A percentile compares a stretch with the other conserved stretches of the same genome.
Evolutionary conservation across 2,329 filamentous ascomycete genomes (phyloP).

Genomic region (Claviceps sorghi): DNA sequence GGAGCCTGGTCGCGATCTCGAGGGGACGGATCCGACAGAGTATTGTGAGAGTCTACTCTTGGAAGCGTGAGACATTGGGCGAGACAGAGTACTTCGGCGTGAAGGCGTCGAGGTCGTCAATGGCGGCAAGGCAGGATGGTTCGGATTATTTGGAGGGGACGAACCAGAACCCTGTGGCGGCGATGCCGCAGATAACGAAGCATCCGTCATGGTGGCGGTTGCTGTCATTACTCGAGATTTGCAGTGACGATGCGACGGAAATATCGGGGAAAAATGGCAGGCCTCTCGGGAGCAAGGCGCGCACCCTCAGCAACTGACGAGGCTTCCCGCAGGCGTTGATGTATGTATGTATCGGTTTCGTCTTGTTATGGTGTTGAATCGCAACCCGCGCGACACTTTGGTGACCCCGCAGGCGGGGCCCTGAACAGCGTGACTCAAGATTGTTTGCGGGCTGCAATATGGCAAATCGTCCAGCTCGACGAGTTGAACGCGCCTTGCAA

Average conservation of each 20-base stretch:
- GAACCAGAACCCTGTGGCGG: conserved; percentile 34
- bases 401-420: conserved; percentile 6
- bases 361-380: neutral
- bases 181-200: conserved; percentile 39
- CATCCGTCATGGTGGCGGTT: conserved; percentile 41
- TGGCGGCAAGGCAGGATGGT: conserved; percentile 39
- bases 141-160: conserved; percentile 32
- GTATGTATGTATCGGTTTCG: neutral
- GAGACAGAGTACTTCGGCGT: conserved; percentile 44
- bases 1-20: conserved; percentile 66
- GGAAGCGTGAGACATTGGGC: conserved; percentile 61
- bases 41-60: conserved; percentile 76
- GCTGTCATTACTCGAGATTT: conserved; percentile 18
- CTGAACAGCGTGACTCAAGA: conserved; percentile 1
- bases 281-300: neutral
- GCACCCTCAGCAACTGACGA: neutral
- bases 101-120: conserved; percentile 42
- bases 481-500: neutral
- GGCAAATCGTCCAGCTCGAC: neutral
- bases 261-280: neutral
- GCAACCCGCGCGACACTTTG: conserved; percentile 1
- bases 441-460: neutral
- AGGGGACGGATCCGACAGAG: conserved; percentile 53
- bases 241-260: neutral
- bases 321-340: neutral